Conservation (phyloP, 257 asterid genomes). For the Fraxinus pennsylvanica region DNA sequence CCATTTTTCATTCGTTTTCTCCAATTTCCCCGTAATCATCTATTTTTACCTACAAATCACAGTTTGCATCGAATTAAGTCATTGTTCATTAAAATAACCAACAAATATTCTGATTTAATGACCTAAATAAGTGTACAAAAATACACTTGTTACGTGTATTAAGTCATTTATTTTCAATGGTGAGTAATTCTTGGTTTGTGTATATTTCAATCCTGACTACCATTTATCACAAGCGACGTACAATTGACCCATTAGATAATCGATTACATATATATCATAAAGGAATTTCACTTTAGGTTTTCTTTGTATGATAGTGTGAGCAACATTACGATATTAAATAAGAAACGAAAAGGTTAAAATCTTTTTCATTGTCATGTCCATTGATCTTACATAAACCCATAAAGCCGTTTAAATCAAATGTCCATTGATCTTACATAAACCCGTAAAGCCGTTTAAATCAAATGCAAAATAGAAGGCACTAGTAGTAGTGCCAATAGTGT, state of each 20-base stretch:
- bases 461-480: background rate
- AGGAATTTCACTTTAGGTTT: background rate
- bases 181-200: background rate
- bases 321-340: background rate
- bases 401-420: background rate
- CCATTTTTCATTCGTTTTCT: no score
- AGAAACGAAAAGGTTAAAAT: no score
- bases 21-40: no score
- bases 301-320: background rate
- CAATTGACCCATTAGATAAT: background rate
- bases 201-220: background rate
- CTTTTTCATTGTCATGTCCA: background rate
- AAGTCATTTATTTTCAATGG: no score
- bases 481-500: background rate
- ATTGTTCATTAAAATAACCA: no score
- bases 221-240: background rate
- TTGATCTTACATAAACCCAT: background rate
- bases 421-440: background rate
- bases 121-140: no score
- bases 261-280: background rate
- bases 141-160: no score
- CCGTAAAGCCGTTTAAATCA: background rate
- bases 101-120: no score
- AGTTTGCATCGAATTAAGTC: no score
- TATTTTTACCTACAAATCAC: no score